These are phyloP conservation scores for Diplodia intermedia DNA, from an alignment of 2,329 filamentous ascomycete genomes.

Conservation along the genomic window DNA sequence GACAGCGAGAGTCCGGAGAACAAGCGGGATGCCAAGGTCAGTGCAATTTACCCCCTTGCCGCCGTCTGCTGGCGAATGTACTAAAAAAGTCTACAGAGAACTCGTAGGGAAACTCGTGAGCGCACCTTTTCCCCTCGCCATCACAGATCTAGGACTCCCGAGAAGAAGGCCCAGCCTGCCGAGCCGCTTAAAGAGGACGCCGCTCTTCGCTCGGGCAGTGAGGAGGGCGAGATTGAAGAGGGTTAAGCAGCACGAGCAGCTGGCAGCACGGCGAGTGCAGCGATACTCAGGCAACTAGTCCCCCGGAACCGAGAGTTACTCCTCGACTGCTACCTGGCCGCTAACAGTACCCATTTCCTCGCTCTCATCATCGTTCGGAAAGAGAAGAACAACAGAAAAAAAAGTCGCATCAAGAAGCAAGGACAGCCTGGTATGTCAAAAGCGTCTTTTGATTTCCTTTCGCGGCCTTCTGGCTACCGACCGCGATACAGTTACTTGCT, in stretches of 20 bases:
- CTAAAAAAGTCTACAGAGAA: constrained; percentile 35
- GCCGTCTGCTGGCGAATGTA: neutral
- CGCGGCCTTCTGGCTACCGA: constrained; percentile 14
- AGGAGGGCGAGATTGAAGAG: constrained; percentile 98
- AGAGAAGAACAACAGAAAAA: neutral
- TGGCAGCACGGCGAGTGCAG: neutral
- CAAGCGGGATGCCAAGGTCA: constrained; percentile 53
- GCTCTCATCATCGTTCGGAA: neutral
- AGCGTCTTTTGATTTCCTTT: constrained; percentile 15
- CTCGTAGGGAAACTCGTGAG: constrained; percentile 59
- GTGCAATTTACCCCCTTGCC: constrained; percentile 32
- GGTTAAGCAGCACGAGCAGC: constrained; percentile 43
- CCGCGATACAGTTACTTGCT: constrained; percentile 12
- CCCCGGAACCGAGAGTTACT: neutral
- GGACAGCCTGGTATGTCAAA: constrained; percentile 28
- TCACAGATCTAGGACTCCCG: constrained; percentile 65
- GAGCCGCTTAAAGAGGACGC: constrained; percentile 60
- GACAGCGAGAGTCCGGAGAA: constrained; percentile 65
- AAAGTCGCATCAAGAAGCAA: neutral
- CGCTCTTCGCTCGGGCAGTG: constrained; percentile 81
- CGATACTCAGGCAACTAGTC: neutral
- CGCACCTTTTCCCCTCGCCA: constrained; percentile 62
- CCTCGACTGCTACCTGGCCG: neutral
- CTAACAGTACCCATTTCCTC: neutral
- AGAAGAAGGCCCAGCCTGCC: constrained; percentile 42